Evolutionary conservation across 202 grass and related monocot species (phyloP).

Genomic region (Hordeum pubiflorum): DNA sequence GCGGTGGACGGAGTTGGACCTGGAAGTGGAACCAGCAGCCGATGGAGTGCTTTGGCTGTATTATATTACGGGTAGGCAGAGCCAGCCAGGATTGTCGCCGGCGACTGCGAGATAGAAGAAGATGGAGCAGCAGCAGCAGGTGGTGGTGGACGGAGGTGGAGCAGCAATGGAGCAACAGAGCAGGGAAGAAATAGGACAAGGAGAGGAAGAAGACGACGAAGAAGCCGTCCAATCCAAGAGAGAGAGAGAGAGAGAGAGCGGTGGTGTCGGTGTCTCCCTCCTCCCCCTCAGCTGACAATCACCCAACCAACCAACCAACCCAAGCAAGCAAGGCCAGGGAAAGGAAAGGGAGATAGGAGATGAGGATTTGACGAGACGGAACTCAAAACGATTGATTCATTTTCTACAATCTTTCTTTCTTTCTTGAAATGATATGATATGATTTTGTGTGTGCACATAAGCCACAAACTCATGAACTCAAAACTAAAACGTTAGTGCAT

Average conservation of each 20-base stretch:
- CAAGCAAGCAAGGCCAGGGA: too few relatives aligned
- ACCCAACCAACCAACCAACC: not conserved
- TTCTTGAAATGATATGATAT: not conserved
- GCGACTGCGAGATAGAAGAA: not conserved
- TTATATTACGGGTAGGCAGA: too few relatives aligned
- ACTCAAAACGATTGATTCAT: too few relatives aligned
- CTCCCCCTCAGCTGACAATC: not conserved
- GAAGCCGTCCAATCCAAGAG: too few relatives aligned
- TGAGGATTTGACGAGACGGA: too few relatives aligned
- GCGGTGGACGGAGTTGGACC: not conserved
- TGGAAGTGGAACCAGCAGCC: not conserved
- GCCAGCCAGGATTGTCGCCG: not conserved
- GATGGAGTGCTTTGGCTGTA: not conserved
- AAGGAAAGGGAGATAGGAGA: too few relatives aligned
- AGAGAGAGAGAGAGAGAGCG: too few relatives aligned
- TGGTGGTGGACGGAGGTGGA: not conserved
- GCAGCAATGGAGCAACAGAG: not conserved
- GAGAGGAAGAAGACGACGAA: not conserved
- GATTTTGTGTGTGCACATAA: too few relatives aligned
- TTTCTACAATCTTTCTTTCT: not conserved
- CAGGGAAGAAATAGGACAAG: not conserved
- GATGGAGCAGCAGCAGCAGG: too few relatives aligned
- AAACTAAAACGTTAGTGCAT: not conserved
- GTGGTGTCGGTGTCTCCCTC: not conserved
- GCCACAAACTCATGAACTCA: too few relatives aligned